Conservation (phyloP, 495 filamentous ascomycete genomes). For the Hyaloscypha variabilis region DNA sequence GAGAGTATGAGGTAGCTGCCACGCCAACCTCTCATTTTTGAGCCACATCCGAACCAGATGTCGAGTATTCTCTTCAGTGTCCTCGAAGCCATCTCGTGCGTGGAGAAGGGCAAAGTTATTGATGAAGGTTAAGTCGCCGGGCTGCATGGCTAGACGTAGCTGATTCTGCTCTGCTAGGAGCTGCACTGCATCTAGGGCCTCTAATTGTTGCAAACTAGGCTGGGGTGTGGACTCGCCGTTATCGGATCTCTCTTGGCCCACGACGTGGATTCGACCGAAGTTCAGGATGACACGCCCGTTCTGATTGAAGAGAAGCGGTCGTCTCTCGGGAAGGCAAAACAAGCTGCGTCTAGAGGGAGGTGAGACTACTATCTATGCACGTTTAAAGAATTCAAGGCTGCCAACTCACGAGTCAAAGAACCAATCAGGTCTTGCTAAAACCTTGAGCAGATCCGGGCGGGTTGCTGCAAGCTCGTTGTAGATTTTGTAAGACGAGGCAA, state of each 20-base stretch:
- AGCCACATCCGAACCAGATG: conserved; percentile 48
- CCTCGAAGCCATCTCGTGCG: conserved; percentile 61
- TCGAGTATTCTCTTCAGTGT: conserved; percentile 36
- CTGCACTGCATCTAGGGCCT: conserved; percentile 66
- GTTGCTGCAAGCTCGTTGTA: conserved; percentile 66
- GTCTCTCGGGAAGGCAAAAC: conserved; percentile 34
- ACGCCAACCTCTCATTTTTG: conserved; percentile 38
- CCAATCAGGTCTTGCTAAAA: conserved; percentile 60
- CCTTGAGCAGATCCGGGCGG: conserved; percentile 66
- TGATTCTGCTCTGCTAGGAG: conserved; percentile 58
- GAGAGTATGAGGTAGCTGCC: conserved; percentile 35
- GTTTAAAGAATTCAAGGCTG: conserved; percentile 22
- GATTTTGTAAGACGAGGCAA: conserved; percentile 60
- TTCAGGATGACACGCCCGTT: conserved; percentile 57
- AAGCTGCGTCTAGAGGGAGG: background rate
- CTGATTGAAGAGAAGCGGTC: conserved; percentile 55
- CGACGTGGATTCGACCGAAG: conserved; percentile 63
- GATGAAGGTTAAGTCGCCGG: conserved; percentile 76
- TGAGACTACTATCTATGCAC: background rate
- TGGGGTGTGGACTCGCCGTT: conserved; percentile 33
- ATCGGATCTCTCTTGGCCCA: conserved; percentile 59
- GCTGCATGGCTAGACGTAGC: conserved; percentile 52
- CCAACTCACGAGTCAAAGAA: conserved; percentile 57
- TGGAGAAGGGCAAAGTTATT: conserved; percentile 77
- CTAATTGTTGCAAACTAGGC: conserved; percentile 56